Base-by-base conservation (phyloP, 139 green algal genomes). In the Micromonas commoda region DNA sequence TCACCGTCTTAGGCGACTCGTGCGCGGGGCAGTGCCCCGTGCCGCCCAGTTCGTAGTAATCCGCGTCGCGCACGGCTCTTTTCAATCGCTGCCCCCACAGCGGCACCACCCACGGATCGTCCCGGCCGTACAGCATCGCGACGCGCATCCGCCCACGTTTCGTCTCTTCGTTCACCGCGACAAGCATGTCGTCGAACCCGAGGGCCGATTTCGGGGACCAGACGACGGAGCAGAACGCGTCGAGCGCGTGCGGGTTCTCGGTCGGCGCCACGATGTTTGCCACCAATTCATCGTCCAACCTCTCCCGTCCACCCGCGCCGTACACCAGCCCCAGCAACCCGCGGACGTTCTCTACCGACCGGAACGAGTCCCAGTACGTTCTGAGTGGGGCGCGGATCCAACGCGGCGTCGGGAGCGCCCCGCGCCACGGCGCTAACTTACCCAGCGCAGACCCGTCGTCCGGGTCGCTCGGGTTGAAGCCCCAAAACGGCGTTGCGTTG, bases 81-180 rank as follows among this genome's bases (percentile, higher is more conserved):
- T 80, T 77, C 21, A 71, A 67, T 3, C 78, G 75, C 35, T 69
- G 63, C 1, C 83, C 88, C 89, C 89, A 93, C 71, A 89, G 24
- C 21, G 87, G 87, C 69, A 87, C 80, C 29, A 93, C 85, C 89
- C 89, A 91, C 21, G 87, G 88, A 75, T 91, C 88, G n/a, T 91
- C 85, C 65, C 60, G 32, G 32, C 78, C 71, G 71, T 79, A 73
- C 37, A 79, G 20, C 13, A 79, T 38, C 0, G 66, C 64, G 64
- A 81, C 24, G 16, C 13, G 54, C n/a, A 79, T 31, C 5, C n/a
- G 20, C 1, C 21, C 34, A 28, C 13, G 24, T 26, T n/a, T 16
- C 16, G 31, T 34, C 29, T 61, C 26, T 26, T 74, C 67, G 33
- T 33, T 4, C 38, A 77, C 16, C 63, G 1, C 1, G 0, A 32